A percentile compares a stretch with the other conserved stretches of the same genome.
Conservation (phyloP, 768 basidiomycete species). For the Kwoniella europaea region DNA sequence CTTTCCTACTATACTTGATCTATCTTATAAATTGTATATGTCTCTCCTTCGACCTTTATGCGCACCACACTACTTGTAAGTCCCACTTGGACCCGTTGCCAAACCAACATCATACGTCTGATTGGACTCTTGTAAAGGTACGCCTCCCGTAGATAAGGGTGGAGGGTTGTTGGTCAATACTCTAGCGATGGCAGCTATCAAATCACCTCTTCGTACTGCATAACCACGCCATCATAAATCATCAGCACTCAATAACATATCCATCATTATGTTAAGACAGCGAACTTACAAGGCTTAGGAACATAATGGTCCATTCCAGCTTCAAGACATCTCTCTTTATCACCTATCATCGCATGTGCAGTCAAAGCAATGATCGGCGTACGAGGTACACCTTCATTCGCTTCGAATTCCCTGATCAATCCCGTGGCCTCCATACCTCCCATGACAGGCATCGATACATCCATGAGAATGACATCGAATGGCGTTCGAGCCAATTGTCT, state of each 20-base stretch:
- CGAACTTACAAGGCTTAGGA: slow-evolving; percentile 19
- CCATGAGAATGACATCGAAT: slow-evolving; percentile 95
- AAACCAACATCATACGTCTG: slow-evolving; percentile 9
- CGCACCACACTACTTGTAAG: background rate
- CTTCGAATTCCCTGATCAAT: slow-evolving; percentile 83
- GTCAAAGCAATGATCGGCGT: slow-evolving; percentile 96
- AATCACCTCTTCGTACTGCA: slow-evolving; percentile 51
- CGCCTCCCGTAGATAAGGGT: slow-evolving; percentile 1
- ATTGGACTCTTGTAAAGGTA: slow-evolving; percentile 8
- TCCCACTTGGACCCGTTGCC: slow-evolving; percentile 1
- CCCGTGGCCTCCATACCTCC: slow-evolving; percentile 98
- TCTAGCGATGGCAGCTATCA: slow-evolving; percentile 55
- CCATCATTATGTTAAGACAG: too few relatives aligned
- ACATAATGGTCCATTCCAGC: slow-evolving; percentile 49
- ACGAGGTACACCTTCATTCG: slow-evolving; percentile 69
- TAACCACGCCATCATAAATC: background rate
- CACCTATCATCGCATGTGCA: slow-evolving; percentile 77
- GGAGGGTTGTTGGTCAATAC: slow-evolving; percentile 32
- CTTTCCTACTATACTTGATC: background rate
- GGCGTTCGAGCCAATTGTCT: slow-evolving; percentile 68
- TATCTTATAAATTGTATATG: background rate
- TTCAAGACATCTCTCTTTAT: slow-evolving; percentile 58
- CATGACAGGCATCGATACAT: slow-evolving; percentile 80
- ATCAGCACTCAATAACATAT: background rate
- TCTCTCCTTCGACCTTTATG: background rate